phyloP scores from a whole-genome alignment of 305 asterid species.

The Fraxinus sp. region DNA sequence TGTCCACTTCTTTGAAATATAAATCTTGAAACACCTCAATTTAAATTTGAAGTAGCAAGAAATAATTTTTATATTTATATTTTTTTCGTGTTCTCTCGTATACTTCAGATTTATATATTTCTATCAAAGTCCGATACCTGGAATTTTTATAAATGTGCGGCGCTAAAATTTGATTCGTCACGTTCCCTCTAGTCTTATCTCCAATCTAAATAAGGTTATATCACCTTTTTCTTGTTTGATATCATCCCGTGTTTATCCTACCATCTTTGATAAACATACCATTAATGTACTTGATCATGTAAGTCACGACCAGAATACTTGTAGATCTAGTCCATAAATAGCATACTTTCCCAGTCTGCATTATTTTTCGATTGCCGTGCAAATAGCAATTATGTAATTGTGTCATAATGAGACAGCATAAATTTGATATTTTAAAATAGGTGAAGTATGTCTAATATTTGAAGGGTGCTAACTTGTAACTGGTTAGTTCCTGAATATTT shows the following conservation, averaged over 20 bases:
- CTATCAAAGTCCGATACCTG: not conserved
- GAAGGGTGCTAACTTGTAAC: conserved; percentile 28
- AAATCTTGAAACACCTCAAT: not conserved
- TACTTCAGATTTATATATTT: not conserved
- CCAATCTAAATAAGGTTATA: not conserved
- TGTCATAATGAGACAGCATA: conserved; percentile 1
- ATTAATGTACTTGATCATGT: not conserved
- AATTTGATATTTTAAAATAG: not conserved
- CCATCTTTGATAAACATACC: not conserved
- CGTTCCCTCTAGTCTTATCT: not conserved
- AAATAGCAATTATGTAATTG: not conserved
- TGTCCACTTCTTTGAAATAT: not conserved
- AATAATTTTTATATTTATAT: not conserved
- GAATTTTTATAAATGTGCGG: not conserved
- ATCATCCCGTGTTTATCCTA: not conserved
- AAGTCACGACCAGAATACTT: not conserved
- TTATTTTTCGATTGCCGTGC: not conserved
- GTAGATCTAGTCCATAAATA: not conserved
- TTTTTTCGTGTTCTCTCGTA: not conserved
- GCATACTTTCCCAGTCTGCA: not conserved
- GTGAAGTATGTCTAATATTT: conserved; percentile 9
- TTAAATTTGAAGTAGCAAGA: not conserved
- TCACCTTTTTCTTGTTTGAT: not conserved
- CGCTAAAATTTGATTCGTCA: not conserved
- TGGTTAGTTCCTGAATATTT: conserved; percentile 26